Base-by-base conservation (phyloP, 2,329 filamentous ascomycete species). In the Drechslerella dactyloides region DNA sequence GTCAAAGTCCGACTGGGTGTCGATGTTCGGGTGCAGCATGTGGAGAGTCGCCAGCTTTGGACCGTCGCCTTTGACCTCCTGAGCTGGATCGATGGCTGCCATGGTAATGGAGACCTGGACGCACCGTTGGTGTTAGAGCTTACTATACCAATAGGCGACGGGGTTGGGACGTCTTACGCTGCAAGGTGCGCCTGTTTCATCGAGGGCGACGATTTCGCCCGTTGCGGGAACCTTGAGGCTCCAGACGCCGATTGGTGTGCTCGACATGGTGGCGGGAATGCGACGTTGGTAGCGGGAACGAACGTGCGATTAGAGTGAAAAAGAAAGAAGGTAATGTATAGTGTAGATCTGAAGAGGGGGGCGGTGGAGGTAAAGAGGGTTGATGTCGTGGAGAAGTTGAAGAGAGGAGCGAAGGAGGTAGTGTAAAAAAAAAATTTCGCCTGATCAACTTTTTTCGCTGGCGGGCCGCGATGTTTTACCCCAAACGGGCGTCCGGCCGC, bases 31-130 rank as follows among this genome's bases (percentile, higher is more conserved):
- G 80, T 93, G 93, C 79, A 97, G 85, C 76, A 99, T 85, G 83
- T 94, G 96, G 78, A 99, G 84, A 57, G 94, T 99, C 60, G 94
- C 90, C 77, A 93, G 70, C 85, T 81, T 78, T 88, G 86, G 77
- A 84, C 85, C 58, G 85, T 84, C 66, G 84, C 84, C 76, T 88
- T 87, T 69, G 84, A 84, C 80, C 76, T 87, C 84, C 77, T 90
- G 90, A 78, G 87, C 91, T 68, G 94, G 94, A 80, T 99, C 93
- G 80, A 99, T 89, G 75, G 94, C 94, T 78, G 96, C 94, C 94
- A 99, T 99, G 78, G 93, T 97, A 79, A 99, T 91, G 80, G 91
- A 91, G 83, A 97, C 96, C 93, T 96, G 30, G 8, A 19, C 15
- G 11, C 53, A 4, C n/a, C 15, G 30, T 56, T 50, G 2, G 44